phyloP scores from a whole-genome alignment of 371 early-diverging fungal genomes.

The Blakeslea trispora region DNA sequence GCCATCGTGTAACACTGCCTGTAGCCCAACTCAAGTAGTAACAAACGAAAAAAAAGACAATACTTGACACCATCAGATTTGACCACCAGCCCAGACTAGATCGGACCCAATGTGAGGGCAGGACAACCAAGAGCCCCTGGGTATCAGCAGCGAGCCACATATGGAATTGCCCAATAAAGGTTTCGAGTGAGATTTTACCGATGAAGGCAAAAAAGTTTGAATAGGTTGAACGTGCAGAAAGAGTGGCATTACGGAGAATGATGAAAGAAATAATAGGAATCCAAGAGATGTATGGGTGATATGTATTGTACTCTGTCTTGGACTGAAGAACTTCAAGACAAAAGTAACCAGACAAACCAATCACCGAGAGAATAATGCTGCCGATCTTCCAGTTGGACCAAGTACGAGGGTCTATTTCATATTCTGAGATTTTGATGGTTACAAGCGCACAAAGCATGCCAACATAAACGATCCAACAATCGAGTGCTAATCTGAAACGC shows the following conservation, averaged over 20 bases:
- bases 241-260: constrained; percentile 66
- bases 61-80: constrained; percentile 50
- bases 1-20: constrained; percentile 50
- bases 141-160: constrained; percentile 78
- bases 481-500: constrained; percentile 65
- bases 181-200: constrained; percentile 72
- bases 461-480: constrained; percentile 63
- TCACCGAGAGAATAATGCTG: constrained; percentile 27
- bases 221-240: constrained; percentile 46
- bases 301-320: constrained; percentile 56
- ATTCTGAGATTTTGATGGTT: constrained; percentile 46
- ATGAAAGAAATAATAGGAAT: constrained; percentile 64
- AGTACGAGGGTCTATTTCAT: constrained; percentile 33
- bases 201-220: constrained; percentile 60
- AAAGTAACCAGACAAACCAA: constrained; percentile 51
- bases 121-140: constrained; percentile 60
- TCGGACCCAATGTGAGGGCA: constrained; percentile 33
- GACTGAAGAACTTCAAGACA: constrained; percentile 44
- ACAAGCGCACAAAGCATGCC: constrained; percentile 59
- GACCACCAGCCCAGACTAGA: constrained; percentile 53
- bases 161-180: constrained; percentile 81
- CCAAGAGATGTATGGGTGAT: constrained; percentile 68
- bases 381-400: constrained; percentile 40
- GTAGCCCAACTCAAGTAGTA: constrained; percentile 56
- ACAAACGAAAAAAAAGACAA: constrained; percentile 61